Base-by-base conservation (phyloP, 371 early-diverging fungal species). In the Mucor circinelloides region DNA sequence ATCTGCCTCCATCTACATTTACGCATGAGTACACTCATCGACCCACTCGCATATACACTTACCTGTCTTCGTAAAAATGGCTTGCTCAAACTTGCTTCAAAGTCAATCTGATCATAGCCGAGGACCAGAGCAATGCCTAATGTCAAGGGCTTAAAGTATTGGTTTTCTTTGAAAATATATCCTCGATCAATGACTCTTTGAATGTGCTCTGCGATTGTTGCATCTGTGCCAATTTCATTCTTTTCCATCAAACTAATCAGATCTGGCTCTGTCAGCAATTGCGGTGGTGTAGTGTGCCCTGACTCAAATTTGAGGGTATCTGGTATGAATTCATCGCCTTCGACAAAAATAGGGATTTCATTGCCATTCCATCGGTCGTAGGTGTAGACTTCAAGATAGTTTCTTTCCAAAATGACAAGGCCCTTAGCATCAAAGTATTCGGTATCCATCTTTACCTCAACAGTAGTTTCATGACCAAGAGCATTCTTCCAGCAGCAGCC, bases 191-290 rank as follows among this genome's bases (percentile, higher is more conserved):
- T 87, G 27, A 99, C 94, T 67, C 92, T 99, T 68, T 97, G 94
- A 70, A 99, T 99, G 66, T 99, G 99, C 46, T 99, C 99, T 32
- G 96, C 96, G 55, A 99, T 99, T 0, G 99, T 99, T 0, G 99
- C 99, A 78, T 99, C 99, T 3, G 99, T 99, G 5, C 99, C 99
- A 52, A 99, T 99, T 28, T 98, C 98, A 71, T 96, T 93, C 77
- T 93, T 92, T 77, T 99, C 99, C 99, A 99, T 99, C 36, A 95
- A 73, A 2, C 85, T 81, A 73, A 99, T 98, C 38, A 99, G 86
- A 17, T 99, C 99, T 8, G 93, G 85, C 70, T 99, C 99, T 0
- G 94, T 94, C 42, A 99, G 82, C 44, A 93, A 80, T 8, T 81
- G 78, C 0, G 99, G 99, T 7, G 92, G 79, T 1, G 86, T 80